Evolutionary conservation across 2,329 filamentous ascomycete species (phyloP), one percentile per base, ranked within the genome.

Genomic region (Nemania sp.): DNA sequence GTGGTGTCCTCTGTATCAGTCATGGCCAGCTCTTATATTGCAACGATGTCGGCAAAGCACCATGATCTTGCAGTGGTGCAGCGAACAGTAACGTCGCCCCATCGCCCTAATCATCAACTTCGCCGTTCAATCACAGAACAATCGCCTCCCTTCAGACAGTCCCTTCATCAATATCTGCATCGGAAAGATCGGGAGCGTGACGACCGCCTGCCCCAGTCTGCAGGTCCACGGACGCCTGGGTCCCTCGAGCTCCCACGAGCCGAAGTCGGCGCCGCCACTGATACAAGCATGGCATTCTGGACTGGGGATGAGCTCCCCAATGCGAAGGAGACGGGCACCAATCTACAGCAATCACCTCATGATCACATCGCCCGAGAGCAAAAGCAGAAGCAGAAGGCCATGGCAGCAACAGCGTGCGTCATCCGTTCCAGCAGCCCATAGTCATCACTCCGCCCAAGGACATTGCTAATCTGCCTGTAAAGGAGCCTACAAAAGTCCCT

Each of bases 61-160:
- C 70, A 72, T 70, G 74, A 71, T 58, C 67, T 64, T 59, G 70
- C 73, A 32, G 62, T 63, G 35, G 52, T 61, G 37, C 69, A 67
- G 58, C 63, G 68, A 42, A 71, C 68, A 57, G 67, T 70, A 66
- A 69, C 72, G 57, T 73, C 76, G 18, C 74, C 76, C 21, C 70
- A 68, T 49, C 74, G 76, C 20, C 72, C 78, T 21, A 79, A 79
- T 60, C 84, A 85, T 67, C 82, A 83, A 66, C 76, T 85, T 61
- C 81, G 79, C 62, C 80, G 83, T 35, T 87, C 85, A 48, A 79
- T 86, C 60, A 81, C 80, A 46, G 83, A 86, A 65, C 67, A 84
- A 53, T 77, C 82, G 21, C 78, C 80, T 37, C 81, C 83, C 20
- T 74, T 77, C 53, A 69, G 65, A 60, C 61, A 65, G 10, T 65